Percentiles rank a stretch among this genome's conserved stretches.
Conservation (phyloP, 1,284 basidiomycete species). For the Vanrija pseudolonga region DNA sequence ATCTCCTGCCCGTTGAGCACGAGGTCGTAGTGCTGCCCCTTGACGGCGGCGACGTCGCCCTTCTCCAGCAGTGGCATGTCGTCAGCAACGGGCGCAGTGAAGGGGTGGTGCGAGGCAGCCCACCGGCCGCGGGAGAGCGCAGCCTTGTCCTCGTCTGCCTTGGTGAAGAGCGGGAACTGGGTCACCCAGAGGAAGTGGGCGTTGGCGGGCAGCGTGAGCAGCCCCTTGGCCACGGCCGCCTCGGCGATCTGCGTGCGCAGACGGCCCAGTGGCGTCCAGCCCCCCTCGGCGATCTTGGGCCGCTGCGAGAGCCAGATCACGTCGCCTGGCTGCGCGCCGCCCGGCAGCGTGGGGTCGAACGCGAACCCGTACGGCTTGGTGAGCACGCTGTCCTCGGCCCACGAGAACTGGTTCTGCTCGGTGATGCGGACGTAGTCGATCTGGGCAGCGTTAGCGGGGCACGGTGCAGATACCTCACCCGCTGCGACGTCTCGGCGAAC, state of each 20-base stretch:
- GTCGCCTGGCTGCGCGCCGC: slow-evolving; percentile 50
- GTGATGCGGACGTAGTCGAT: slow-evolving; percentile 46
- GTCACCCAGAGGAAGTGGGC: slow-evolving; percentile 94
- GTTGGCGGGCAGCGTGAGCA: slow-evolving; percentile 55
- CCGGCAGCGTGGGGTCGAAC: slow-evolving; percentile 31
- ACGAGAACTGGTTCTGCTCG: slow-evolving; percentile 34
- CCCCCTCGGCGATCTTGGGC: slow-evolving; percentile 60
- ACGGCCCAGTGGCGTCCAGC: slow-evolving; percentile 75
- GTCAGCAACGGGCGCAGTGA: slow-evolving; percentile 90
- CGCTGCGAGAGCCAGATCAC: slow-evolving; percentile 56
- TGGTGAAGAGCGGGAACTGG: slow-evolving; percentile 91
- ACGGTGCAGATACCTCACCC: slow-evolving; percentile 23
- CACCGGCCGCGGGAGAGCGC: slow-evolving; percentile 77
- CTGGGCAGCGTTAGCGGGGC: slow-evolving; percentile 11
- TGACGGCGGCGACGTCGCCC: slow-evolving; percentile 62
- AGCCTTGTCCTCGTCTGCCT: slow-evolving; percentile 80
- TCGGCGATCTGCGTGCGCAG: slow-evolving; percentile 63
- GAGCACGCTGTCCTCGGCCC: slow-evolving; percentile 39
- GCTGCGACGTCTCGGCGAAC: slow-evolving; percentile 31
- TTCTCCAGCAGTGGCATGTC: slow-evolving; percentile 71
- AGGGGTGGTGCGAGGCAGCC: slow-evolving; percentile 90
- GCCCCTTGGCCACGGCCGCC: slow-evolving; percentile 60
- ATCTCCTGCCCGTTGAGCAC: slow-evolving; percentile 94
- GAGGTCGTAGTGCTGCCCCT: slow-evolving; percentile 95
- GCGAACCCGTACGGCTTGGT: slow-evolving; percentile 36